phyloP scores from a whole-genome alignment of 2,329 filamentous ascomycete genomes.

The Fusarium euwallaceae region DNA sequence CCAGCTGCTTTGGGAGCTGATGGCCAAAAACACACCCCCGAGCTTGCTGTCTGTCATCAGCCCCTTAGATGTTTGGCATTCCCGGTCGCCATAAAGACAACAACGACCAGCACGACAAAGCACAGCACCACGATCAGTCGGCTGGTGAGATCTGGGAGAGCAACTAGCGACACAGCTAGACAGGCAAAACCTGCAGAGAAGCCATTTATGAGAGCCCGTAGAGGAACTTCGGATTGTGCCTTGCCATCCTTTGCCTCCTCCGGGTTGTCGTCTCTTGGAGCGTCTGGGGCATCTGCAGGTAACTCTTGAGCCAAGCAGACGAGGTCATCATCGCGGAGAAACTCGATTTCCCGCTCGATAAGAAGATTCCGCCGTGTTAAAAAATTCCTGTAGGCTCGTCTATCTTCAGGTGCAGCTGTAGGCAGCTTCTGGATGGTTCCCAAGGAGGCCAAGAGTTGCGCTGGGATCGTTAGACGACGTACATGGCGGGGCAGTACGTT shows the following conservation, averaged over 20 bases:
- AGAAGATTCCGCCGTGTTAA: slow-evolving; percentile 64
- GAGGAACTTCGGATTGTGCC: slow-evolving; percentile 12
- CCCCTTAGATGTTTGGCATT: slow-evolving; percentile 28
- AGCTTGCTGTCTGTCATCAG: neutral
- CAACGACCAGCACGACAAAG: slow-evolving; percentile 27
- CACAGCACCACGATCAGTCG: slow-evolving; percentile 30
- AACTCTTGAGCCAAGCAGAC: slow-evolving; percentile 14
- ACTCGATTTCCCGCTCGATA: slow-evolving; percentile 69
- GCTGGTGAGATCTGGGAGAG: slow-evolving; percentile 30
- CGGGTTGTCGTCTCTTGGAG: neutral
- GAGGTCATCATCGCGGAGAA: slow-evolving; percentile 60
- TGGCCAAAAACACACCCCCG: neutral
- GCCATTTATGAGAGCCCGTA: slow-evolving; percentile 23
- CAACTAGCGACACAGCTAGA: slow-evolving; percentile 25
- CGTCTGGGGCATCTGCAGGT: slow-evolving; percentile 10
- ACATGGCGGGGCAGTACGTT: no score
- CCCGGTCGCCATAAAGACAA: slow-evolving; percentile 28
- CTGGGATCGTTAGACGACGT: slow-evolving; percentile 51
- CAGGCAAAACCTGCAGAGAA: slow-evolving; percentile 34
- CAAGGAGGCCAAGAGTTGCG: slow-evolving; percentile 71
- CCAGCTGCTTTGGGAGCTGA: neutral
- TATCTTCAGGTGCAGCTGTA: slow-evolving; percentile 64
- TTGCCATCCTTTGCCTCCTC: neutral
- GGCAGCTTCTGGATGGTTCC: slow-evolving; percentile 63
- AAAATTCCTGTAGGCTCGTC: slow-evolving; percentile 65